phyloP scores from a whole-genome alignment of 768 basidiomycete species.

The Mycena venus region DNA sequence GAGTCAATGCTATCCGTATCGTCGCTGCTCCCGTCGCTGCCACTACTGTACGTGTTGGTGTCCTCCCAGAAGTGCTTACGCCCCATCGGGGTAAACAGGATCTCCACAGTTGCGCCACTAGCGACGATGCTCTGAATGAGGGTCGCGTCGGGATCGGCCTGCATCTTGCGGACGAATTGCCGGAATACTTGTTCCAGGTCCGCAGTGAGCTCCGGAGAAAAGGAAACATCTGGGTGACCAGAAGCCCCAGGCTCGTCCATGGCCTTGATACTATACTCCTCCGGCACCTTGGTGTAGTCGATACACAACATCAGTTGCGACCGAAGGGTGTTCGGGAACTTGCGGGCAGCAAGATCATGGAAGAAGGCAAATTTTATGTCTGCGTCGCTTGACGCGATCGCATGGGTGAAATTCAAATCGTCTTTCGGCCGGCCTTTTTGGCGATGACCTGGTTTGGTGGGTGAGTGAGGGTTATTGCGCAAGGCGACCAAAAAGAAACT shows the following conservation, averaged over 20 bases:
- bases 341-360: constrained; percentile 36
- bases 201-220: constrained; percentile 25
- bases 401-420: constrained; percentile 48
- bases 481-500: constrained; percentile 1
- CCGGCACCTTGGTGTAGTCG: constrained; percentile 46
- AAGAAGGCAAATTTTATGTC: constrained; percentile 40
- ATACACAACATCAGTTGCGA: constrained; percentile 46
- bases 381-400: constrained; percentile 46
- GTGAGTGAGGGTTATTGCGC: background rate
- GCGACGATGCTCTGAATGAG: constrained; percentile 49
- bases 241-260: constrained; percentile 18
- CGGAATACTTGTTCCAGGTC: constrained; percentile 46
- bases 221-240: constrained; percentile 27
- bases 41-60: background rate
- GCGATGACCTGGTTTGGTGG: constrained; percentile 43
- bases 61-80: constrained; percentile 44
- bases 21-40: too few relatives aligned
- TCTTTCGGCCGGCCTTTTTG: constrained; percentile 44
- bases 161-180: constrained; percentile 45
- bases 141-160: constrained; percentile 40
- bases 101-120: constrained; percentile 44
- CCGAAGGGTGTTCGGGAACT: constrained; percentile 40
- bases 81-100: constrained; percentile 45
- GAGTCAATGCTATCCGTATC: too few relatives aligned
- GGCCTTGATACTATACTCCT: constrained; percentile 39